A percentile compares a stretch with the other conserved stretches of the same genome.
Evolutionary conservation across 768 basidiomycete genomes (phyloP).

Genomic region (Gloeostereum incarnatum): DNA sequence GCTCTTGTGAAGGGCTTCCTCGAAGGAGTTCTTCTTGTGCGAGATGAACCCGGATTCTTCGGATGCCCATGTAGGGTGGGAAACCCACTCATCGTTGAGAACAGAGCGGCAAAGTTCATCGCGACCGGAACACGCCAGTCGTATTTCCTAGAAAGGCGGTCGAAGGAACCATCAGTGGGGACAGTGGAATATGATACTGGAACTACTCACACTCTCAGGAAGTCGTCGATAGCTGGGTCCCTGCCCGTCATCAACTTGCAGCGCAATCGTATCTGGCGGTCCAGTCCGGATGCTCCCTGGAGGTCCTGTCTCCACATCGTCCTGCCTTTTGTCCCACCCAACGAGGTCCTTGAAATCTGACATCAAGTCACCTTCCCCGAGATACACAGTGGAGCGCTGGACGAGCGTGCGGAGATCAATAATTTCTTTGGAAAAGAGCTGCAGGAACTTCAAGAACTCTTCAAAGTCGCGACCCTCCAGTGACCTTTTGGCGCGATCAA

Average conservation of each 20-base stretch:
- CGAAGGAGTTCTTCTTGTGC: slow-evolving; percentile 95
- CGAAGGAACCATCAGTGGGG: slow-evolving; percentile 4
- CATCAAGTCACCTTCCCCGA: slow-evolving; percentile 76
- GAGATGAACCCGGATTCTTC: slow-evolving; percentile 92
- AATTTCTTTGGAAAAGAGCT: slow-evolving; percentile 85
- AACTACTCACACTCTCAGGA: slow-evolving; percentile 81
- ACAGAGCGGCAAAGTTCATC: slow-evolving; percentile 94
- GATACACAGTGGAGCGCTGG: slow-evolving; percentile 70
- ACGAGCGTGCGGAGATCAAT: slow-evolving; percentile 80
- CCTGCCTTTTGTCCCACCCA: slow-evolving; percentile 62
- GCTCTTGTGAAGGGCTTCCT: slow-evolving; percentile 92
- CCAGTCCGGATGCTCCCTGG: slow-evolving; percentile 72
- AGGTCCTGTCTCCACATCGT: slow-evolving; percentile 57
- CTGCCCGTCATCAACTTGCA: slow-evolving; percentile 75
- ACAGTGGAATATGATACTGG: too few relatives aligned
- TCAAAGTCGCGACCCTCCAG: slow-evolving; percentile 77
- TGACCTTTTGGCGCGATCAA: slow-evolving; percentile 83
- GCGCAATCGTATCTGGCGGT: slow-evolving; percentile 68
- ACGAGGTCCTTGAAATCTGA: slow-evolving; percentile 81
- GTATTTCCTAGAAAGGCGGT: slow-evolving; percentile 56
- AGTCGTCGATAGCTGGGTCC: slow-evolving; percentile 92
- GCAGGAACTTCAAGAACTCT: slow-evolving; percentile 91
- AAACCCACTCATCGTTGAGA: slow-evolving; percentile 96
- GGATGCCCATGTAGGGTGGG: slow-evolving; percentile 96
- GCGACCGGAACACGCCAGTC: slow-evolving; percentile 86